phyloP scores from a whole-genome alignment of 129 eudicot genomes.

The Heracleum sosnowskyi region DNA sequence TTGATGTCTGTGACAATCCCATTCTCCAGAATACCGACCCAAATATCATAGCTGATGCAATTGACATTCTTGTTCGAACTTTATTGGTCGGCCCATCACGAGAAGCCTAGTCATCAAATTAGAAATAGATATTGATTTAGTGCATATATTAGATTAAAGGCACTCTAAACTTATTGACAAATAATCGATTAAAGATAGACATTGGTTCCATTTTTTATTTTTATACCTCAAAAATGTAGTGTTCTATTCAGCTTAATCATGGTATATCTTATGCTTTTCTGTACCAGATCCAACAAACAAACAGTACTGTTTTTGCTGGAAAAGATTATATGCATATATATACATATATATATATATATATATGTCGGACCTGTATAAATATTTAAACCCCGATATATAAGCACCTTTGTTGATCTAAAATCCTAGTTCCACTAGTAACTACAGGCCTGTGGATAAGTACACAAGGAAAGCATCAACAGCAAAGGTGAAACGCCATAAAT shows the following conservation, averaged over 20 bases:
- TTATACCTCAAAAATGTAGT: not conserved
- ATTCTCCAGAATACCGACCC: constrained; percentile 99
- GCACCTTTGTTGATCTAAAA: not conserved
- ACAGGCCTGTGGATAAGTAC: not conserved
- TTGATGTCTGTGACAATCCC: constrained; percentile 93
- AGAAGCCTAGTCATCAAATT: constrained; percentile 63
- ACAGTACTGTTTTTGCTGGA: not conserved
- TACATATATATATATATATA: no score
- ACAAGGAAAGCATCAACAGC: not conserved
- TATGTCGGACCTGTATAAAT: not conserved
- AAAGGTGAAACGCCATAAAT: not conserved
- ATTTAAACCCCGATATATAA: not conserved
- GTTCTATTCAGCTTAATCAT: not conserved
- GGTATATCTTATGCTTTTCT: not conserved
- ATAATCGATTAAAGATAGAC: not conserved
- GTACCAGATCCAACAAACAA: not conserved
- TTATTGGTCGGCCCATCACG: constrained; percentile 97
- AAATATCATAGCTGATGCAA: constrained; percentile 93
- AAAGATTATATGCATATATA: no score
- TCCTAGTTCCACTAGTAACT: not conserved
- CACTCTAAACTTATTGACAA: not conserved
- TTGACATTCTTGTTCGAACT: constrained; percentile 92
- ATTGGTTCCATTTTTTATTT: not conserved
- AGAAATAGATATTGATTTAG: not conserved
- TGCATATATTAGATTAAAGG: constrained; percentile 1